Conservation (phyloP, 73 alveolate genomes). For the Paramecium octaurelia region DNA sequence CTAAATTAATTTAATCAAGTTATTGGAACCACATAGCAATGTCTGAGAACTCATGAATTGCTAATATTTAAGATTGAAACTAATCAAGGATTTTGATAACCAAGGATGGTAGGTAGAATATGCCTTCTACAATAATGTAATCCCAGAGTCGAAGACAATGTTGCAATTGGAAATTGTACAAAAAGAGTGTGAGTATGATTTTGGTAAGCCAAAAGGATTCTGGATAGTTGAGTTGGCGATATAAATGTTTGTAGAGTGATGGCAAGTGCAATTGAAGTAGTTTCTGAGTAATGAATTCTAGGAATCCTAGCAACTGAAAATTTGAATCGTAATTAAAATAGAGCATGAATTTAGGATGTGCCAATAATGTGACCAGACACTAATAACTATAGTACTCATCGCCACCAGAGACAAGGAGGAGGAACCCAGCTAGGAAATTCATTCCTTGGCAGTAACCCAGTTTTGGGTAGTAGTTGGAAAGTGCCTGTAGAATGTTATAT, state of each 20-base stretch:
- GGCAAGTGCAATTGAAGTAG: not conserved
- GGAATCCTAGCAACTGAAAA: not conserved
- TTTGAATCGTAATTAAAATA: not conserved
- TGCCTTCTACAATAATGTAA: not conserved
- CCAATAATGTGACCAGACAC: not conserved
- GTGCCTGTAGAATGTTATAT: not conserved
- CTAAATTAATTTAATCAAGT: not conserved
- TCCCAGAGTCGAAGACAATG: conserved; percentile 6
- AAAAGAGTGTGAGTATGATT: conserved; percentile 14
- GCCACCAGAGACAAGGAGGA: not conserved
- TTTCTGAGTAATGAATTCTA: not conserved
- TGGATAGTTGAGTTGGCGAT: not conserved
- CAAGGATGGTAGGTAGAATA: not conserved
- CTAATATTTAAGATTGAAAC: not conserved
- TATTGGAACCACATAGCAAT: not conserved
- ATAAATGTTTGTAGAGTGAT: not conserved
- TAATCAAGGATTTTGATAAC: not conserved
- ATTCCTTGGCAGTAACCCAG: conserved; percentile 11
- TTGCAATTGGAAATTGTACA: not conserved
- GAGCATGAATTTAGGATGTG: not conserved
- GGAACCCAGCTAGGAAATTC: conserved; percentile 35
- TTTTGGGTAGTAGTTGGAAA: not conserved
- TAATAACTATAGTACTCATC: conserved; percentile 19
- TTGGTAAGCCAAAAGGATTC: conserved; percentile 9
- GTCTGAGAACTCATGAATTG: not conserved